phyloP scores from a whole-genome alignment of 2,329 filamentous ascomycete species.

The Clonostachys rosea region DNA sequence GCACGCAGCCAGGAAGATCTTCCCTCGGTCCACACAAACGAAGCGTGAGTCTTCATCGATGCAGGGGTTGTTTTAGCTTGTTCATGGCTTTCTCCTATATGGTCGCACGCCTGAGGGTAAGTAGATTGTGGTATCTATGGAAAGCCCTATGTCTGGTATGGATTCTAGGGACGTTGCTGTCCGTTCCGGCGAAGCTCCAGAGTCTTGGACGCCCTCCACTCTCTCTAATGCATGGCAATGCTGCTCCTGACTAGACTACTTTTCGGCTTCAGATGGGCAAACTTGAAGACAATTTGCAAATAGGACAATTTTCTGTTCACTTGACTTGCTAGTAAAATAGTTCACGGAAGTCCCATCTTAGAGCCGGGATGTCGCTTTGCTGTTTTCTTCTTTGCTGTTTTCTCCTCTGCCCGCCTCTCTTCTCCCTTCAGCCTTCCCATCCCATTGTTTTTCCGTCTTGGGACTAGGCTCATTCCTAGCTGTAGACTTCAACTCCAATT shows the following conservation, averaged over 20 bases:
- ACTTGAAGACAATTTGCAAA: background rate
- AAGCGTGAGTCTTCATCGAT: too few relatives aligned
- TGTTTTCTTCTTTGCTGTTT: background rate
- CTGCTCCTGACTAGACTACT: background rate
- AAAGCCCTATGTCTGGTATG: too few relatives aligned
- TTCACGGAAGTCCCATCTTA: background rate
- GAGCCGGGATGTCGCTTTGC: background rate
- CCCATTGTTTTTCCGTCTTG: background rate
- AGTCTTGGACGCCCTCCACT: too few relatives aligned
- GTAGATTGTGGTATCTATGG: too few relatives aligned
- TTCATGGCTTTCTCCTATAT: too few relatives aligned
- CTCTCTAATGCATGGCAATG: background rate
- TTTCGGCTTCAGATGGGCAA: background rate
- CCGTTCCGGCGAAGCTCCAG: too few relatives aligned
- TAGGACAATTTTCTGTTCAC: background rate
- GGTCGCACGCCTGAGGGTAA: too few relatives aligned
- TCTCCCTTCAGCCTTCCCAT: background rate
- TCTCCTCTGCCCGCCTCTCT: conserved; percentile 3
- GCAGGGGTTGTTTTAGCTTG: too few relatives aligned
- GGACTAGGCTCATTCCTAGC: background rate
- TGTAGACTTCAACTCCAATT: conserved; percentile 1
- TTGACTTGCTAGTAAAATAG: background rate
- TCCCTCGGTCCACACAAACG: too few relatives aligned
- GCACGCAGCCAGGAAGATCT: too few relatives aligned
- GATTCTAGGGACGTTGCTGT: too few relatives aligned